Evolutionary conservation across 192 early-diverging fungal species (phyloP).

Genomic region (Backusella westeae): DNA sequence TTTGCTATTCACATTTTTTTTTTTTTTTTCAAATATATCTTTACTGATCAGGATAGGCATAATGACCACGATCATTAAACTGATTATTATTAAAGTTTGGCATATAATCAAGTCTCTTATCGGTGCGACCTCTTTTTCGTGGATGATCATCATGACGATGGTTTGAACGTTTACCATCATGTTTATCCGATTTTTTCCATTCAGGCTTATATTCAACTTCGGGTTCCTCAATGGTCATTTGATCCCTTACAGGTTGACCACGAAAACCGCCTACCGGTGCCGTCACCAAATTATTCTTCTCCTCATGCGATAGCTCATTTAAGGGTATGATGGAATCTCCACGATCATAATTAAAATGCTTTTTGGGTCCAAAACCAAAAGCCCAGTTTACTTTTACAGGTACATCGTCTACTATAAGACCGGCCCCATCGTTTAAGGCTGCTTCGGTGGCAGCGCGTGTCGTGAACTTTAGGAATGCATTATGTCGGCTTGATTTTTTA

Average conservation of each 20-base stretch:
- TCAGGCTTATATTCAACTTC: slow-evolving; percentile 28
- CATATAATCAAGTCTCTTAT: neutral
- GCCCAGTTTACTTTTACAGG: slow-evolving; percentile 40
- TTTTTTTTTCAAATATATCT: neutral
- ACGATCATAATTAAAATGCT: slow-evolving; percentile 33
- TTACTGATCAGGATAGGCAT: neutral
- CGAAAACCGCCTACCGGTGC: slow-evolving; percentile 31
- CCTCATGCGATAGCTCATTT: slow-evolving; percentile 19
- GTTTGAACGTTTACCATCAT: neutral
- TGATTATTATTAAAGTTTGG: neutral
- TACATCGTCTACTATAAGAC: slow-evolving; percentile 4
- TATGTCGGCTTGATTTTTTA: slow-evolving; percentile 6
- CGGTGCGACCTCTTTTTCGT: neutral
- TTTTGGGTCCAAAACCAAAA: slow-evolving; percentile 39
- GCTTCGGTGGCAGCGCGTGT: neutral
- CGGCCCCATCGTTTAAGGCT: neutral
- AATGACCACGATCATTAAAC: neutral
- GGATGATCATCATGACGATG: neutral
- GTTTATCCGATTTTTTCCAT: slow-evolving; percentile 17
- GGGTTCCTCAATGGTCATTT: slow-evolving; percentile 38
- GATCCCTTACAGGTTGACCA: slow-evolving; percentile 25
- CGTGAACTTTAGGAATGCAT: slow-evolving; percentile 25
- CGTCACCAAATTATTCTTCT: slow-evolving; percentile 27
- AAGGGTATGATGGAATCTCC: slow-evolving; percentile 36
- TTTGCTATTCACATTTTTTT: no score